Evolutionary conservation across 1,284 basidiomycete genomes (phyloP).

Genomic region (Violaceomyces palustris): DNA sequence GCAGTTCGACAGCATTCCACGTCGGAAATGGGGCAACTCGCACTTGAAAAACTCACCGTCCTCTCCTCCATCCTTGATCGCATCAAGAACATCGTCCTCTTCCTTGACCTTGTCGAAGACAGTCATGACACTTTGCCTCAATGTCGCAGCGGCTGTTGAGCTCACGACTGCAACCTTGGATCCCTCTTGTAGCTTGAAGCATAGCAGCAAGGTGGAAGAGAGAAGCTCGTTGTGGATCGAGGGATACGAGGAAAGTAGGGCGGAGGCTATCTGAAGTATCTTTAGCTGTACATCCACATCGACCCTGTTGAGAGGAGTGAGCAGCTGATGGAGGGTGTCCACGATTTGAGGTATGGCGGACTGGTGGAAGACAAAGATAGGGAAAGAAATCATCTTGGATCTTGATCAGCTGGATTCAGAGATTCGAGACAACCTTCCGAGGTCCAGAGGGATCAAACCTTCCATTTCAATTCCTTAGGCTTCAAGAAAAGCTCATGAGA

Average conservation of each 20-base stretch:
- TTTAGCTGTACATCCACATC: conserved; percentile 52
- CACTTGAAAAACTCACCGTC: too few relatives aligned
- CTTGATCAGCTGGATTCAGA: too few relatives aligned
- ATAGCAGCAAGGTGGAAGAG: conserved; percentile 67
- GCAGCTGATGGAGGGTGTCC: conserved; percentile 31
- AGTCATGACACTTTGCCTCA: conserved; percentile 95
- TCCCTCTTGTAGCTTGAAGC: conserved; percentile 83
- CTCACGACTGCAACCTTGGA: conserved; percentile 92
- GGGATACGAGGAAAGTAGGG: conserved; percentile 39
- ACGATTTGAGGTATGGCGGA: conserved; percentile 20
- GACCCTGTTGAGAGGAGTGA: conserved; percentile 24
- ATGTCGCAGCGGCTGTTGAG: conserved; percentile 90
- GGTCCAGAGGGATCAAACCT: too few relatives aligned
- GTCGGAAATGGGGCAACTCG: too few relatives aligned
- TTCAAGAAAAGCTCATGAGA: too few relatives aligned
- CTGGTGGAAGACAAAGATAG: conserved; percentile 14
- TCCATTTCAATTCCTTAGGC: too few relatives aligned
- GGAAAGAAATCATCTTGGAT: too few relatives aligned
- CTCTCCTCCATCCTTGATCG: conserved; percentile 41
- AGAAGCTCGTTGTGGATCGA: conserved; percentile 39
- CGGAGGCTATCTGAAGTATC: conserved; percentile 45
- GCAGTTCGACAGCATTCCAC: too few relatives aligned
- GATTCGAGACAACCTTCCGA: too few relatives aligned
- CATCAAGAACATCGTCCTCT: conserved; percentile 60
- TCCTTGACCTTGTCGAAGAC: conserved; percentile 88